A percentile compares a stretch with the other conserved stretches of the same genome.
Evolutionary conservation across 306 rosid genomes (phyloP).

Genomic region (Quercus bicolor): DNA sequence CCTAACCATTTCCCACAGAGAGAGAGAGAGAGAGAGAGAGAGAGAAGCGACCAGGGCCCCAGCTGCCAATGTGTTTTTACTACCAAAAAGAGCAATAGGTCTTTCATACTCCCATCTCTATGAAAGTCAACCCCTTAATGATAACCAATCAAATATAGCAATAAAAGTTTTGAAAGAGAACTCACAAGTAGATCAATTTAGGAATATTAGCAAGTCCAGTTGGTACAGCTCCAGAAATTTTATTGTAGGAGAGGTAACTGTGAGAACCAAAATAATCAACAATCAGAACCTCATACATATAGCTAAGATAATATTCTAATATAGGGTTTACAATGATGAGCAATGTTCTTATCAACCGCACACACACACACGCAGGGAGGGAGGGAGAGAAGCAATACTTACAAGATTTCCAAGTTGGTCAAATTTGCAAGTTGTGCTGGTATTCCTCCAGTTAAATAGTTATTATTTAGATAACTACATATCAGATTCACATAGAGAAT

Average conservation of each 20-base stretch:
- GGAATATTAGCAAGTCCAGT: slow-evolving; percentile 78
- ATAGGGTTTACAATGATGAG: not conserved
- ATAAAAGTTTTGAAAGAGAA: slow-evolving; percentile 26
- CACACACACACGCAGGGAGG: not conserved
- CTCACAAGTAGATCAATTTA: slow-evolving; percentile 85
- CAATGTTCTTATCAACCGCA: not conserved
- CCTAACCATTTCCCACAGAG: not conserved
- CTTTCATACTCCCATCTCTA: not conserved
- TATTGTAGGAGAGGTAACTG: slow-evolving; percentile 93
- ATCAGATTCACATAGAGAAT: slow-evolving; percentile 15
- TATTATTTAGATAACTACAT: slow-evolving; percentile 80
- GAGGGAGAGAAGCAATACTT: slow-evolving; percentile 25
- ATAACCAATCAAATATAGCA: slow-evolving; percentile 12
- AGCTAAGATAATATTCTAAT: not conserved
- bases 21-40: not conserved
- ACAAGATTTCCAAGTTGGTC: slow-evolving; percentile 92
- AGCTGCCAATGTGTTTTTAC: not conserved
- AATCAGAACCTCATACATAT: not conserved
- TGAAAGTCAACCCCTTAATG: not conserved
- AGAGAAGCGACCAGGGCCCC: not conserved
- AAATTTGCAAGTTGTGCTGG: slow-evolving; percentile 94
- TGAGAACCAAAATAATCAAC: slow-evolving; percentile 25
- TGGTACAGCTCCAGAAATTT: slow-evolving; percentile 92
- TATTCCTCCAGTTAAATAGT: slow-evolving; percentile 92
- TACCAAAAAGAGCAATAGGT: not conserved